These are phyloP conservation scores for Aspergillus novofumigatus DNA, from an alignment of 2,329 filamentous ascomycete genomes.

Conservation along the genomic window DNA sequence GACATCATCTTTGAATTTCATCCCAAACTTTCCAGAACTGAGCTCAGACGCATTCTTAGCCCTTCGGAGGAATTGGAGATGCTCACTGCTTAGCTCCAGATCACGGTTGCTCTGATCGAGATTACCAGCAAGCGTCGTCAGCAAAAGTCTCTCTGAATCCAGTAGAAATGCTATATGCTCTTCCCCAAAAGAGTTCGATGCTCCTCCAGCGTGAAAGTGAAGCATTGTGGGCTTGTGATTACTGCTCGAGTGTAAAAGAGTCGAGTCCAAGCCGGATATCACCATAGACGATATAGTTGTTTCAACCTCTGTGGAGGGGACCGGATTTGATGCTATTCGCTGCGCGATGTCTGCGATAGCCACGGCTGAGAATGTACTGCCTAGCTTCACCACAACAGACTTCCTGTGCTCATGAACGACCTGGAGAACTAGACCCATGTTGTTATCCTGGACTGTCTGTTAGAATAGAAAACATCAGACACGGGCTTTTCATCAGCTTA, in stretches of 20 bases:
- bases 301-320: conserved; percentile 26
- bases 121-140: conserved; percentile 48
- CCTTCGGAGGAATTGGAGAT: conserved; percentile 51
- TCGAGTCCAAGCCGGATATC: conserved; percentile 47
- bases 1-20: conserved; percentile 7
- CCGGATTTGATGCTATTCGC: conserved; percentile 26
- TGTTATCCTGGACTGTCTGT: conserved; percentile 56
- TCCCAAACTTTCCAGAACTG: conserved; percentile 14
- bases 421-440: conserved; percentile 65
- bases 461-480: conserved; percentile 1
- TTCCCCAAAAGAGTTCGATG: conserved; percentile 35
- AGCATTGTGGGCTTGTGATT: conserved; percentile 45
- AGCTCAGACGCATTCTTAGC: conserved; percentile 35
- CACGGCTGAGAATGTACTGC: conserved; percentile 65
- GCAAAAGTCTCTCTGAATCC: conserved; percentile 46
- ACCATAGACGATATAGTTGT: conserved; percentile 45
- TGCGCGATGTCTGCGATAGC: conserved; percentile 48
- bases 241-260: conserved; percentile 42
- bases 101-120: conserved; percentile 53
- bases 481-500: conserved; percentile 27
- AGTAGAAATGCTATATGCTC: conserved; percentile 39
- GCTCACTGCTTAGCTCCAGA: conserved; percentile 56
- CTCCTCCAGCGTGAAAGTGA: conserved; percentile 45
- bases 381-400: conserved; percentile 70
- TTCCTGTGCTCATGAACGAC: conserved; percentile 68